A percentile compares a stretch with the other conserved stretches of the same genome.
These are phyloP conservation scores for Brassica juncea DNA, from an alignment of 345 rosid species.

Conservation along the genomic window DNA sequence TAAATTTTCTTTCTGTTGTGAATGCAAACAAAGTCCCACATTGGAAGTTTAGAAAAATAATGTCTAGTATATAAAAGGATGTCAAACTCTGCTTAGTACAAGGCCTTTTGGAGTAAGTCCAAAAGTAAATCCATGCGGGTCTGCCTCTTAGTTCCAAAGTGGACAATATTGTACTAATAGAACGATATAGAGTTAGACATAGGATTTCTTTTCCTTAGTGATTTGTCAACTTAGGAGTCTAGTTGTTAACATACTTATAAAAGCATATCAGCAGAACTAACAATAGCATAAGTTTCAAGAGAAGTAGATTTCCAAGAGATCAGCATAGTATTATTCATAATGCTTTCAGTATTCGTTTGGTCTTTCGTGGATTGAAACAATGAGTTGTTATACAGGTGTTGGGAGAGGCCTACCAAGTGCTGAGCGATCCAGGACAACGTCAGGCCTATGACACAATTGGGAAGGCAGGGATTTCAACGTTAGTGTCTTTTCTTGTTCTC, in stretches of 20 bases:
- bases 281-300: neutral
- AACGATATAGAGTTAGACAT: too few species aligned
- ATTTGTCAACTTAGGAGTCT: neutral
- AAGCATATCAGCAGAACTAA: neutral
- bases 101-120: too few species aligned
- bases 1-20: too few species aligned
- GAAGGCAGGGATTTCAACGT: constrained; percentile 96
- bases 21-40: too few species aligned
- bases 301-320: neutral
- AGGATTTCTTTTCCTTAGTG: too few species aligned
- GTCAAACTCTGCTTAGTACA: too few species aligned
- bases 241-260: neutral
- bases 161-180: too few species aligned
- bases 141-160: too few species aligned
- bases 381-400: constrained; percentile 53
- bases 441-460: constrained; percentile 91
- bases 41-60: too few species aligned
- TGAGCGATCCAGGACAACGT: constrained; percentile 88
- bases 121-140: too few species aligned
- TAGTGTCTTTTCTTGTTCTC: constrained; percentile 47
- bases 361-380: neutral
- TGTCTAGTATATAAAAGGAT: too few species aligned
- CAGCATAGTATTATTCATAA: neutral
- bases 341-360: neutral
- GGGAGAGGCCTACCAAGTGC: constrained; percentile 98